Conservation (phyloP, 1,284 basidiomycete genomes). For the Ceratobasidium sp. region DNA sequence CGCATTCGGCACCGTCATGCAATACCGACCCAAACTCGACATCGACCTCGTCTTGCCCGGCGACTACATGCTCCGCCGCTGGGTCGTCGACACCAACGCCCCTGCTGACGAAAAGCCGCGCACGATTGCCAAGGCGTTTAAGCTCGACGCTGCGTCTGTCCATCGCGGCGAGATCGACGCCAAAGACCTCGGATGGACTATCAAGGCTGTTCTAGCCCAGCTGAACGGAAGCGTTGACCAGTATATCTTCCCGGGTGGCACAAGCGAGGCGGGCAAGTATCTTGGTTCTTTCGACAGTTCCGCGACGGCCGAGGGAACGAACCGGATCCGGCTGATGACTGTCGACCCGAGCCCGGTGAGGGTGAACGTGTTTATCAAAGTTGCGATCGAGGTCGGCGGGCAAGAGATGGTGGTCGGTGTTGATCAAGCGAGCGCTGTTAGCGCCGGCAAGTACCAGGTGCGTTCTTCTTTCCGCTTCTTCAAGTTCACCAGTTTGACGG, state of each 20-base stretch:
- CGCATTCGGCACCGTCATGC: no score
- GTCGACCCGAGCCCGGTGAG: not conserved
- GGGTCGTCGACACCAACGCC: no score
- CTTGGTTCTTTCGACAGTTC: not conserved
- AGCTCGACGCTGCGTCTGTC: slow-evolving; percentile 9
- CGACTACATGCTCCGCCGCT: no score
- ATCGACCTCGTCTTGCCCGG: no score
- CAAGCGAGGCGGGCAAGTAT: slow-evolving; percentile 13
- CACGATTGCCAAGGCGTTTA: slow-evolving; percentile 14
- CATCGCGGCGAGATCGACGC: slow-evolving; percentile 9
- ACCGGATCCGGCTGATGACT: slow-evolving; percentile 7
- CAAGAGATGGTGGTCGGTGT: slow-evolving; percentile 40
- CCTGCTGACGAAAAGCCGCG: not conserved
- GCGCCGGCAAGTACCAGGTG: slow-evolving; percentile 34
- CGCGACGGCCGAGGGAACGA: not conserved
- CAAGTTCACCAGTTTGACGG: not conserved
- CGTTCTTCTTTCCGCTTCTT: not conserved
- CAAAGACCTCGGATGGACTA: slow-evolving; percentile 1
- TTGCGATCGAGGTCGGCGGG: slow-evolving; percentile 22
- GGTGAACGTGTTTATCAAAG: slow-evolving; percentile 40
- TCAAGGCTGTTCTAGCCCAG: slow-evolving; percentile 30
- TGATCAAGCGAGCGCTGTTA: slow-evolving; percentile 25
- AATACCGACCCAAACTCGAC: no score
- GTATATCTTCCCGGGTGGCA: slow-evolving; percentile 39
- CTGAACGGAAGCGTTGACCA: slow-evolving; percentile 19